These are phyloP conservation scores for Aspergillus sojae DNA, from an alignment of 2,329 filamentous ascomycete species.

Conservation along the genomic window DNA sequence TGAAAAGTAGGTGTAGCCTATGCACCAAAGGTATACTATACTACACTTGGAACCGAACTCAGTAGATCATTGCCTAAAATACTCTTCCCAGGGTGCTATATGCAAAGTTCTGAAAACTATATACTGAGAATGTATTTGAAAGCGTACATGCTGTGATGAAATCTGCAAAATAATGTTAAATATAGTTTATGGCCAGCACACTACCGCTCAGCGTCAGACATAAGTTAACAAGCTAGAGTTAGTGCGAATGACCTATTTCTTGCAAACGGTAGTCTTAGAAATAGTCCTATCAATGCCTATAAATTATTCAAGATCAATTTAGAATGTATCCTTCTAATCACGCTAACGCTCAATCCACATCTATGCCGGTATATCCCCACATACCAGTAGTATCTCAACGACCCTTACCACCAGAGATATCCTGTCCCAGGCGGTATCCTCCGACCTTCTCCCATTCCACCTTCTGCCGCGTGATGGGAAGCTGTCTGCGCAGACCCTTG, in stretches of 20 bases:
- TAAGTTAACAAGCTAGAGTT: neutral
- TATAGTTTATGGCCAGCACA: too few relatives aligned
- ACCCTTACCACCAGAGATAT: slow-evolving; percentile 69
- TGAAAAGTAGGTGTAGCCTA: too few relatives aligned
- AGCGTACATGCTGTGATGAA: too few relatives aligned
- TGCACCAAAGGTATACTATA: too few relatives aligned
- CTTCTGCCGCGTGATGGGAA: slow-evolving; percentile 96
- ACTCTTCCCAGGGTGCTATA: too few relatives aligned
- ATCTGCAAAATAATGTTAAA: too few relatives aligned
- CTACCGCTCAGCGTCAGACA: too few relatives aligned
- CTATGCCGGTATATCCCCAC: neutral
- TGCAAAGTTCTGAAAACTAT: too few relatives aligned
- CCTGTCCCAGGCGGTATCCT: slow-evolving; percentile 82
- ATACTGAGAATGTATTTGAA: too few relatives aligned
- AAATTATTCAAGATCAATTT: slow-evolving; percentile 1
- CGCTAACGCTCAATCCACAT: slow-evolving; percentile 2
- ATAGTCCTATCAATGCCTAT: neutral
- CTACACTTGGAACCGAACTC: too few relatives aligned
- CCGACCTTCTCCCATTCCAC: slow-evolving; percentile 99
- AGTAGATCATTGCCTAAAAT: too few relatives aligned
- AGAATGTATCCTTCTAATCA: neutral
- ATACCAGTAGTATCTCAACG: slow-evolving; percentile 21
- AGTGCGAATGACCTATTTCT: neutral
- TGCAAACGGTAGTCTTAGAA: neutral
- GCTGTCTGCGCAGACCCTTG: slow-evolving; percentile 86